phyloP scores from a whole-genome alignment of 1,284 basidiomycete genomes.

The Bjerkandera adusta region DNA sequence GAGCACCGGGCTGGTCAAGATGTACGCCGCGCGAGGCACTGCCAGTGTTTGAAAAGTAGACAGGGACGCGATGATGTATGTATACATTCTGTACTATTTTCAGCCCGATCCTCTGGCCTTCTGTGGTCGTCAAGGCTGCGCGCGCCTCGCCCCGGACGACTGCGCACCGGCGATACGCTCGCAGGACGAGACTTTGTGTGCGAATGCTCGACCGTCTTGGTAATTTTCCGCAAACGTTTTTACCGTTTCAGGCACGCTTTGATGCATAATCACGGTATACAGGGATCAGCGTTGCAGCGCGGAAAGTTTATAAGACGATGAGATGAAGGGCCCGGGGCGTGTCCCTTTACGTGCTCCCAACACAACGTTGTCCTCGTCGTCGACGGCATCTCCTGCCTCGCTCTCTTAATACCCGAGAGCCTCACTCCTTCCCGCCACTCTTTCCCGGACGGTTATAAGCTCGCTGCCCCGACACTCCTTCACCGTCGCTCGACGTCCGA shows the following conservation, averaged over 20 bases:
- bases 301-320: no score
- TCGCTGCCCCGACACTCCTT: slow-evolving; percentile 6
- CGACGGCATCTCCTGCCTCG: slow-evolving; percentile 6
- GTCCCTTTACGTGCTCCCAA: no score
- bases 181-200: not conserved
- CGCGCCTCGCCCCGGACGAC: no score
- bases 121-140: no score
- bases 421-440: slow-evolving; percentile 8
- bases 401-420: slow-evolving; percentile 7
- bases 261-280: no score
- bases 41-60: not conserved
- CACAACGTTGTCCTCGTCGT: slow-evolving; percentile 15
- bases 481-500: not conserved
- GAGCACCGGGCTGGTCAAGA: slow-evolving; percentile 69
- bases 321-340: no score
- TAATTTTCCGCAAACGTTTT: no score
- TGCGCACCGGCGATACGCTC: no score
- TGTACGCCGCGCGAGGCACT: slow-evolving; percentile 62
- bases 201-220: slow-evolving; percentile 4
- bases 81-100: slow-evolving; percentile 6
- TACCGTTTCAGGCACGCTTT: no score
- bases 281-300: no score
- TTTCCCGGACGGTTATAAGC: slow-evolving; percentile 6
- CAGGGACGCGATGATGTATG: not conserved
- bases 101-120: no score